Base-by-base conservation (phyloP, 208 protist species). In the Leishmania arabica region DNA sequence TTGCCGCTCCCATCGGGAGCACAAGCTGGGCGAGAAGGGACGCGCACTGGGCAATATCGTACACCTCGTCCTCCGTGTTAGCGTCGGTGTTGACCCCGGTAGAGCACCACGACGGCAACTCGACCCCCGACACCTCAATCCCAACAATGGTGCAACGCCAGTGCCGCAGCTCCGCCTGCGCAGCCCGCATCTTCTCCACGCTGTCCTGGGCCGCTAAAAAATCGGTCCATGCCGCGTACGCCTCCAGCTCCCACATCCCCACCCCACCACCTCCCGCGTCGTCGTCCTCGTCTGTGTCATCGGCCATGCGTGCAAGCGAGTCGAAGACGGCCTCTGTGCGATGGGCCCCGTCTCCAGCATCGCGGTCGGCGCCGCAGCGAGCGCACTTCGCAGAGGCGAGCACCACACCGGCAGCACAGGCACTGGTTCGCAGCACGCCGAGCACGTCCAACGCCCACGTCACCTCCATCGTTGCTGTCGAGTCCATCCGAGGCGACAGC, bases 201-300 rank as follows among this genome's bases (percentile, higher is more conserved):
- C 51, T 2, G 6, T 64, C 40, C 82, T 81, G 54, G 19, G 71
- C 31, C 1, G 58, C 62, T 31, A 85, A 60, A 62, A 85, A 79
- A 66, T 85, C 82, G 31, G 19, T 7, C 82, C 82, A 85, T 37
- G 82, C 73, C n/a, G 82, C 42, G 56, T 54, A 85, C 70, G 70
- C 77, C 54, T 79, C 77, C 27, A 85, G 27, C 72, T 82, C 72
- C 11, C 74, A 65, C 58, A 76, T 62, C 8, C 53, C 51, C 51
- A 62, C 42, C 53, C 31, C 47, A 13, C 27, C 75, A n/a, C 60
- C 62, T 1, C 54, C 62, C n/a, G 56, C 81, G 68, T 53, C 70
- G 9, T 72, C 81, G 31, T 69, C 54, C 37, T 64, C 54, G 58
- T 64, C 51, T 17, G 53, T 62, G 72, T 17, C 51, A 76, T 40